Percentiles rank a stretch among this genome's conserved stretches.
These are phyloP conservation scores for Silene conica DNA, from an alignment of 148 eudicot species.

Conservation along the genomic window DNA sequence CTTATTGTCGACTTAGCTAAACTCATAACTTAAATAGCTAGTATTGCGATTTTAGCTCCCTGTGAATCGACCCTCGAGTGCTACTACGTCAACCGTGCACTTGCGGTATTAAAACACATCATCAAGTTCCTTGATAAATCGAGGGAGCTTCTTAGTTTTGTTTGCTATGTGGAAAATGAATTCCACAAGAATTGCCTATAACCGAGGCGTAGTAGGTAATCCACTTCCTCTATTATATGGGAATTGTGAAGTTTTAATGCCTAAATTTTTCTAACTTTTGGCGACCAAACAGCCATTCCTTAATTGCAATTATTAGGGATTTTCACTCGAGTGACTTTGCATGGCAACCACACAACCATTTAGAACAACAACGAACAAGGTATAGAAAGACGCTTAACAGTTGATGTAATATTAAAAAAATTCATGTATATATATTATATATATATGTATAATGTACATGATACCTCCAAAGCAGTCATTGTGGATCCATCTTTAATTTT, in stretches of 20 bases:
- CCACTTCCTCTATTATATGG: background rate
- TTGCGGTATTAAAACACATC: too few relatives aligned
- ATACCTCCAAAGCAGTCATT: constrained; percentile 94
- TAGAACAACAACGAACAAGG: background rate
- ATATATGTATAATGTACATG: constrained; percentile 11
- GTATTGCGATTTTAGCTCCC: too few relatives aligned
- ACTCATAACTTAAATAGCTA: too few relatives aligned
- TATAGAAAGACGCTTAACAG: background rate
- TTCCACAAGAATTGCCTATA: too few relatives aligned
- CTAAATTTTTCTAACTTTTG: background rate
- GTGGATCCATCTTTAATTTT: constrained; percentile 88
- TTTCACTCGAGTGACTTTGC: background rate
- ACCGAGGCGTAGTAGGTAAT: too few relatives aligned
- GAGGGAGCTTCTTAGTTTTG: too few relatives aligned
- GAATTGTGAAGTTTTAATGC: background rate
- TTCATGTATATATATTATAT: too few relatives aligned
- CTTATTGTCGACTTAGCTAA: too few relatives aligned
- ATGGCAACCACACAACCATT: background rate
- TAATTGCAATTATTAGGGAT: background rate
- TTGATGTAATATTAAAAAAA: background rate
- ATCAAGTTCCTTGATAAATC: too few relatives aligned
- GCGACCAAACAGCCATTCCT: background rate
- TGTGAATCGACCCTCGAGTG: too few relatives aligned
- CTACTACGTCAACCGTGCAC: too few relatives aligned
- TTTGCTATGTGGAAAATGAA: too few relatives aligned